These are phyloP conservation scores for Gymnopilus dilepis DNA, from an alignment of 768 basidiomycete genomes.

Conservation along the genomic window DNA sequence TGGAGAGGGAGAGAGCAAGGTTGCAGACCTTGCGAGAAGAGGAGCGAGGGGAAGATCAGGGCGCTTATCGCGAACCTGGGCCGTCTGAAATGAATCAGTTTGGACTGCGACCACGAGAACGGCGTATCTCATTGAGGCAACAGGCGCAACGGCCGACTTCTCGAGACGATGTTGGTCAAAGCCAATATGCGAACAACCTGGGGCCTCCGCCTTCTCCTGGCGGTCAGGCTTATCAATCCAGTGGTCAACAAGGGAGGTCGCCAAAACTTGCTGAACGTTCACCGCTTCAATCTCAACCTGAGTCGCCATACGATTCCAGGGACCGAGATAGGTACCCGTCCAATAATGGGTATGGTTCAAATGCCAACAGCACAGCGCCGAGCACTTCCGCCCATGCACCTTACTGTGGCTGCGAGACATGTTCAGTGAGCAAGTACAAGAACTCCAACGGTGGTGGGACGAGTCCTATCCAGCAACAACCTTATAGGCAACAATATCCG, in stretches of 20 bases:
- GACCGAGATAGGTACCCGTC: slow-evolving; percentile 21
- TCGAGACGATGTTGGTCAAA: slow-evolving; percentile 27
- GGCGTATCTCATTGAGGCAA: slow-evolving; percentile 40
- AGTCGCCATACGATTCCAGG: slow-evolving; percentile 19
- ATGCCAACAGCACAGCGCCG: slow-evolving; percentile 18
- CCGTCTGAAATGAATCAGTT: slow-evolving; percentile 25
- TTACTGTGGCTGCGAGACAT: slow-evolving; percentile 70
- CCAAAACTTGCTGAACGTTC: slow-evolving; percentile 24
- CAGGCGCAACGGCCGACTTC: slow-evolving; percentile 36
- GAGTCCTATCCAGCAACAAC: slow-evolving; percentile 28
- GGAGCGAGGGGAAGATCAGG: slow-evolving; percentile 14
- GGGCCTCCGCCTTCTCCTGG: slow-evolving; percentile 36
- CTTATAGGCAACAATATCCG: slow-evolving; percentile 40
- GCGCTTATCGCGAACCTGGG: slow-evolving; percentile 21
- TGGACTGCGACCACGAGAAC: slow-evolving; percentile 37
- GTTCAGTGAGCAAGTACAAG: slow-evolving; percentile 64
- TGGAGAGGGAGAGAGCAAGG: slow-evolving; percentile 59
- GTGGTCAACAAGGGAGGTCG: slow-evolving; percentile 20
- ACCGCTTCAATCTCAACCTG: slow-evolving; percentile 31
- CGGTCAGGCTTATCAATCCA: slow-evolving; percentile 16
- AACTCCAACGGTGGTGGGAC: slow-evolving; percentile 35
- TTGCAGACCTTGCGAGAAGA: slow-evolving; percentile 43
- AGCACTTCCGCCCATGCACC: slow-evolving; percentile 52
- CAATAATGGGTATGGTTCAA: slow-evolving; percentile 18
- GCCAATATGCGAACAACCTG: slow-evolving; percentile 45